These are phyloP conservation scores for Ammopiptanthus mongolicus DNA, from an alignment of 306 rosid genomes.

Conservation along the genomic window DNA sequence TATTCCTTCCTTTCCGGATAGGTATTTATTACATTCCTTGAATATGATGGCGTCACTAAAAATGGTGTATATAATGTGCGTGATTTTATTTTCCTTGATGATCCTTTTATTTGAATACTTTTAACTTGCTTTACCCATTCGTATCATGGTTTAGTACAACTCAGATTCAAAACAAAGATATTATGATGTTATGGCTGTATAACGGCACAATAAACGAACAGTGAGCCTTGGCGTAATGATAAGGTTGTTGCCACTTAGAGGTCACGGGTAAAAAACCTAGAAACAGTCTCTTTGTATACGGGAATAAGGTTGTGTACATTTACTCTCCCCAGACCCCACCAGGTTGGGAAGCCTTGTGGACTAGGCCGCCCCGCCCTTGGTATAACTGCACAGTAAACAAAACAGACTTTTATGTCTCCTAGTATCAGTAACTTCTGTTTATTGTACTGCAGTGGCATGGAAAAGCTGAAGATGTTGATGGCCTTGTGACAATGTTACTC, in stretches of 20 bases:
- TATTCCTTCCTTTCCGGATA: conserved; percentile 50
- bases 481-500: conserved; percentile 16
- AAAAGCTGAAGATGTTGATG: conserved; percentile 48
- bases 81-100: conserved; percentile 4
- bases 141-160: background rate
- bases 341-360: no score
- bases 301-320: no score
- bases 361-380: no score
- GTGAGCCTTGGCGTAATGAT: no score
- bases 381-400: background rate
- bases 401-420: background rate
- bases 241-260: no score
- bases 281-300: no score
- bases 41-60: background rate
- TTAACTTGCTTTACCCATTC: background rate
- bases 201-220: background rate
- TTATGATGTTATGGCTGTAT: background rate
- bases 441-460: conserved; percentile 51
- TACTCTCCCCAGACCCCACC: no score
- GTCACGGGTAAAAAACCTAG: no score
- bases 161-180: background rate
- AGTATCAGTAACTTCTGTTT: background rate
- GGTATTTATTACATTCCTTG: conserved; percentile 41
- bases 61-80: background rate
- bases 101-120: background rate